Percentiles rank a stretch among this genome's conserved stretches.
Conservation (phyloP, 306 rosid genomes). For the Canavalia gladiata region DNA sequence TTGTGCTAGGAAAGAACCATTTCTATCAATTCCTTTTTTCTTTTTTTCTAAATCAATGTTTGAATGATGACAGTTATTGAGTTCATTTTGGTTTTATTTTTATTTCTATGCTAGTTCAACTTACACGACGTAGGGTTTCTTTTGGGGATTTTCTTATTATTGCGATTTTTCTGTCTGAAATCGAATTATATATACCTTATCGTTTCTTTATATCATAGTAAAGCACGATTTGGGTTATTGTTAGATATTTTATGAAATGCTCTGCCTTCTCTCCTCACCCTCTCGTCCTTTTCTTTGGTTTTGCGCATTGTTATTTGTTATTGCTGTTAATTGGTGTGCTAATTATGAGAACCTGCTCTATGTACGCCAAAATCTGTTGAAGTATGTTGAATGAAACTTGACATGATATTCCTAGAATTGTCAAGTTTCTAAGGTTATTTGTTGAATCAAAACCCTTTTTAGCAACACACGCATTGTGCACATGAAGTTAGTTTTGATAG, state of each 20-base stretch:
- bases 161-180: neutral
- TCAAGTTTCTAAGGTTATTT: neutral
- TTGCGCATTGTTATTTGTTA: neutral
- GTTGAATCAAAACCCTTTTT: conserved; percentile 3
- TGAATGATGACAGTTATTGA: conserved; percentile 29
- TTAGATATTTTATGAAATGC: conserved; percentile 1
- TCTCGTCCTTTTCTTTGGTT: neutral
- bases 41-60: conserved; percentile 15
- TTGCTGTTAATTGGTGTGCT: neutral
- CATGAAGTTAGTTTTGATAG: neutral
- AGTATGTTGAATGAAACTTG: conserved; percentile 22
- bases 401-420: neutral
- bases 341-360: neutral
- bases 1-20: neutral
- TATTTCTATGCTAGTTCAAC: neutral
- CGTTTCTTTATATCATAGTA: neutral
- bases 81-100: conserved; percentile 33
- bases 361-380: neutral
- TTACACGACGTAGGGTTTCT: conserved; percentile 16
- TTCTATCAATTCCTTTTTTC: neutral
- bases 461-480: neutral
- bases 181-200: neutral
- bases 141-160: conserved; percentile 45
- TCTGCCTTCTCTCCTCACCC: neutral
- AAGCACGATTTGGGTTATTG: neutral